Percentiles rank a stretch among this genome's conserved stretches.
Evolutionary conservation across 2,329 filamentous ascomycete genomes (phyloP).

Genomic region (Apiospora kogelbergensis): DNA sequence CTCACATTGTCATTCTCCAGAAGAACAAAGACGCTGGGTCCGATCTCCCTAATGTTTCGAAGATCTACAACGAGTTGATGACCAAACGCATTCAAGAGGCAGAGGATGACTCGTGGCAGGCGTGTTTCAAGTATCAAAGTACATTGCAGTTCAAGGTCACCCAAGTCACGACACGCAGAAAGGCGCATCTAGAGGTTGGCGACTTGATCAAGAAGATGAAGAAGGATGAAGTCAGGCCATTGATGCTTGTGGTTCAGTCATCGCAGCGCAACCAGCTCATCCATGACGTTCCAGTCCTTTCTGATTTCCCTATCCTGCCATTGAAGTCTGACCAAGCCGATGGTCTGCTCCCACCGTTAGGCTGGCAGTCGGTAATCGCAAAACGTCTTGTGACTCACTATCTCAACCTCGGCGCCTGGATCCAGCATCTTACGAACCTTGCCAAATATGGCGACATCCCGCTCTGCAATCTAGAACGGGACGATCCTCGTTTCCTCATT

Average conservation of each 20-base stretch:
- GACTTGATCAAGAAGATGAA: slow-evolving; percentile 89
- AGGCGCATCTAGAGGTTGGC: slow-evolving; percentile 83
- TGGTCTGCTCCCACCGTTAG: slow-evolving; percentile 83
- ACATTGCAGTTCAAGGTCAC: slow-evolving; percentile 81
- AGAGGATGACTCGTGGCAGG: slow-evolving; percentile 71
- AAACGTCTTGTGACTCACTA: slow-evolving; percentile 87
- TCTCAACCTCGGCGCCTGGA: slow-evolving; percentile 88
- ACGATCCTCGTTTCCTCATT: slow-evolving; percentile 92
- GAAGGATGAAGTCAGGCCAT: slow-evolving; percentile 77
- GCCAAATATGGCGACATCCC: slow-evolving; percentile 92
- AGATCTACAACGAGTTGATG: slow-evolving; percentile 80
- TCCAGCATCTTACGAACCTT: slow-evolving; percentile 82
- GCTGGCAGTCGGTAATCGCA: slow-evolving; percentile 89
- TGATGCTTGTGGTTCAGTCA: slow-evolving; percentile 87
- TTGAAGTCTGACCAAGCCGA: slow-evolving; percentile 82
- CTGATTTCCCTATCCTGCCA: slow-evolving; percentile 79
- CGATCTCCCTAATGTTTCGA: slow-evolving; percentile 86
- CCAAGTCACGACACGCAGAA: slow-evolving; percentile 85
- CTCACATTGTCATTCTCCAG: slow-evolving; percentile 86
- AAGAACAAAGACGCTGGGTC: slow-evolving; percentile 74
- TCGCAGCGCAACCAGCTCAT: slow-evolving; percentile 78
- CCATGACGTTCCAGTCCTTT: slow-evolving; percentile 81
- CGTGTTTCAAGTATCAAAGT: slow-evolving; percentile 84
- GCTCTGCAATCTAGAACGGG: slow-evolving; percentile 90
- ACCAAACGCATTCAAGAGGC: slow-evolving; percentile 64